phyloP scores from a whole-genome alignment of 805 yeast species.

The Monosporozyma servazzii region DNA sequence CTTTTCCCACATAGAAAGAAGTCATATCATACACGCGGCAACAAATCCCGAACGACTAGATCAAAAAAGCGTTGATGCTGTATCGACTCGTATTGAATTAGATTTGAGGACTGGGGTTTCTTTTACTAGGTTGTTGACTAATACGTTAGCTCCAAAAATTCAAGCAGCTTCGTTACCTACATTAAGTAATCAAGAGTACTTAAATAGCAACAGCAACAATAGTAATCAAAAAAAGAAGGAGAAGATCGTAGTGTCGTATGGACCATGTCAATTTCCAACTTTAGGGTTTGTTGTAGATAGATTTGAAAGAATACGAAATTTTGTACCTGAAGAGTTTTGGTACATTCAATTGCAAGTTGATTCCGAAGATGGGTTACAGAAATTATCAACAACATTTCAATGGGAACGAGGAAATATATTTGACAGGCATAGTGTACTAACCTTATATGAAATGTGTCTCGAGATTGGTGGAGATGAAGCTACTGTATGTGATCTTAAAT shows the following conservation, averaged over 20 bases:
- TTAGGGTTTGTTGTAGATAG: conserved; percentile 93
- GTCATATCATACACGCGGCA: conserved; percentile 72
- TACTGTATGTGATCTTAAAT: conserved; percentile 39
- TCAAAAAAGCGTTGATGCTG: conserved; percentile 69
- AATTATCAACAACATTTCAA: conserved; percentile 36
- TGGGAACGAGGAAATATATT: conserved; percentile 72
- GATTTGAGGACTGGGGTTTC: conserved; percentile 86
- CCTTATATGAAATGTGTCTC: conserved; percentile 62
- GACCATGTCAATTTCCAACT: conserved; percentile 94
- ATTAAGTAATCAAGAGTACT: neutral
- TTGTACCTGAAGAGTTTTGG: conserved; percentile 79
- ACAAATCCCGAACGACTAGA: conserved; percentile 55
- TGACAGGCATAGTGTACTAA: conserved; percentile 56
- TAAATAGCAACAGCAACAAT: neutral
- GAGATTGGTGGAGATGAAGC: conserved; percentile 38
- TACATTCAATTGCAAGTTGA: conserved; percentile 44
- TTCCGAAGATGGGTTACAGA: conserved; percentile 17
- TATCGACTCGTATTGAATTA: conserved; percentile 72
- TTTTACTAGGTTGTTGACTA: conserved; percentile 70
- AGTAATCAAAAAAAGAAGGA: conserved; percentile 11
- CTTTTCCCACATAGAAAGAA: conserved; percentile 77
- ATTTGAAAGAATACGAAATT: conserved; percentile 61
- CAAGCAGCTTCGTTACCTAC: neutral
- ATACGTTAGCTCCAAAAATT: conserved; percentile 31
- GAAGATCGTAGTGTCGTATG: conserved; percentile 51